Conservation (phyloP, 441 rosid species). For the Theobroma grandiflorum region DNA sequence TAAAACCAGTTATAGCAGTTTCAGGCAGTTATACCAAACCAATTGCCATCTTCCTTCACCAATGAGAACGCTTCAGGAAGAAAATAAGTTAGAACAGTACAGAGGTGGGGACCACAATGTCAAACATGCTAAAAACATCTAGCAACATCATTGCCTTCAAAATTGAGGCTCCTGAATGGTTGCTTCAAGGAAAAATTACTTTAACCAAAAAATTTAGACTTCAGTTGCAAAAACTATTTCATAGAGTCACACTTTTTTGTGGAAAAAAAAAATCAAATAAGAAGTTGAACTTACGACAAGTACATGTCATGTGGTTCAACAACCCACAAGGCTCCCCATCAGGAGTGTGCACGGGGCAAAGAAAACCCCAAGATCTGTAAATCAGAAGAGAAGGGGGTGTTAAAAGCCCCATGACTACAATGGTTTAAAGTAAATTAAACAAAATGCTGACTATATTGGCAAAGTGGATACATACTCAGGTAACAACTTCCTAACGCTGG, state of each 20-base stretch:
- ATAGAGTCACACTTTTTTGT: neutral
- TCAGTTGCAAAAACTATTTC: neutral
- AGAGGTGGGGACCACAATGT: neutral
- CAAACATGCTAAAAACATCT: slow-evolving; percentile 7
- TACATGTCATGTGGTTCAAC: slow-evolving; percentile 91
- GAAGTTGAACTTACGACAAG: slow-evolving; percentile 68
- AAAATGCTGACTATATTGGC: slow-evolving; percentile 18
- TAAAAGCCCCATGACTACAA: neutral
- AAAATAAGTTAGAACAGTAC: neutral
- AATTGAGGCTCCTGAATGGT: neutral
- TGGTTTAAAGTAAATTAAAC: slow-evolving; percentile 19
- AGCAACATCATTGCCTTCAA: neutral
- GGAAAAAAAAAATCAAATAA: neutral
- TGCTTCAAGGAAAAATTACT: slow-evolving; percentile 11
- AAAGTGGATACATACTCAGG: slow-evolving; percentile 78
- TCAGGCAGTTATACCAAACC: slow-evolving; percentile 1
- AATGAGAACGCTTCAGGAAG: neutral
- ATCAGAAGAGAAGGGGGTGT: slow-evolving; percentile 26
- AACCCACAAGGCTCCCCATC: slow-evolving; percentile 99
- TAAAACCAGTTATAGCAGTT: slow-evolving; percentile 3
- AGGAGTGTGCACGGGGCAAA: slow-evolving; percentile 99
- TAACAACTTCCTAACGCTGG: slow-evolving; percentile 94
- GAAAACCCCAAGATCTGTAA: slow-evolving; percentile 98
- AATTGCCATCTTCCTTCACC: neutral
- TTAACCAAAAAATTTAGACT: neutral